phyloP scores from a whole-genome alignment of 768 basidiomycete species.

The Boletus edulis region DNA sequence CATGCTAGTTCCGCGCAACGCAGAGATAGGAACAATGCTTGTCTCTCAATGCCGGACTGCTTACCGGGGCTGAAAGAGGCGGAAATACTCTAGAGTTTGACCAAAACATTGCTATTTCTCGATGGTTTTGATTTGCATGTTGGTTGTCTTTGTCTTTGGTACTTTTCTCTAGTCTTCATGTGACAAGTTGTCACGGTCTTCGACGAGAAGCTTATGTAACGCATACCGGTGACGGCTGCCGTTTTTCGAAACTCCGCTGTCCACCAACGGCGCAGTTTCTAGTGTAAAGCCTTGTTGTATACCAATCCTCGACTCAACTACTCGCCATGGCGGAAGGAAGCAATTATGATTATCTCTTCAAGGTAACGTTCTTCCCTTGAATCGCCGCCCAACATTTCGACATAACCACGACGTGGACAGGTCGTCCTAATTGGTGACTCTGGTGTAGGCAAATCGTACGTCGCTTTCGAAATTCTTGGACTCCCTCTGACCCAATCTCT shows the following conservation, averaged over 20 bases:
- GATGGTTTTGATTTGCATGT: neutral
- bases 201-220: too few relatives aligned
- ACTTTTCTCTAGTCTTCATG: neutral
- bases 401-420: conserved; percentile 40
- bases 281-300: neutral
- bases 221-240: too few relatives aligned
- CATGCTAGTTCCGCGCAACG: neutral
- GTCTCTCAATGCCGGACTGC: conserved; percentile 1
- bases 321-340: conserved; percentile 80
- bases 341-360: conserved; percentile 99
- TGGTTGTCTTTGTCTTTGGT: neutral
- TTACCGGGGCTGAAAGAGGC: conserved; percentile 9
- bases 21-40: neutral
- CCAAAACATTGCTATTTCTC: neutral
- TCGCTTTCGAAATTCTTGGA: conserved; percentile 27
- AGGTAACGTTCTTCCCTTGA: conserved; percentile 48
- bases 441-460: conserved; percentile 99
- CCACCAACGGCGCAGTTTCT: too few relatives aligned
- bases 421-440: conserved; percentile 99
- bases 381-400: neutral
- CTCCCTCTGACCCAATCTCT: neutral
- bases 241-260: too few relatives aligned
- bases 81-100: neutral
- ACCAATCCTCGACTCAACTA: neutral
- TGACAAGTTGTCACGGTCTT: too few relatives aligned